Conservation (phyloP, 352 stramenopile genomes). For the Phytophthora ramorum region DNA sequence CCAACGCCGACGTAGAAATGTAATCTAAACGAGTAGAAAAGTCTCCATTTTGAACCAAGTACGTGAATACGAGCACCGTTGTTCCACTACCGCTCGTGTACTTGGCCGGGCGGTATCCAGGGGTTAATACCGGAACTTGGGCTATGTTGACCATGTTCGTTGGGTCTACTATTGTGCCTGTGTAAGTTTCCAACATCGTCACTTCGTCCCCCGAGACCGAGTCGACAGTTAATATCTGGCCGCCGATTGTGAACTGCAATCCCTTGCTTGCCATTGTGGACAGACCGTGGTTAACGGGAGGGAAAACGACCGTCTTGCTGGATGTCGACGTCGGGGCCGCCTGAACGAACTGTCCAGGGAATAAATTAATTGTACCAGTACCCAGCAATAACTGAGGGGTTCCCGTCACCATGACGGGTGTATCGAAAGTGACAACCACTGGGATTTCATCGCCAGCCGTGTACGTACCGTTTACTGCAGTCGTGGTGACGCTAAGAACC, state of each 20-base stretch:
- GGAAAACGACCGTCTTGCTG: constrained; percentile 58
- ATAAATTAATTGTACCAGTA: constrained; percentile 64
- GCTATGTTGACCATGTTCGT: constrained; percentile 27
- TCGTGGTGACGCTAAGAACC: constrained; percentile 48
- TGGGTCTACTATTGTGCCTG: constrained; percentile 46
- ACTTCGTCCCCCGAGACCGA: constrained; percentile 50
- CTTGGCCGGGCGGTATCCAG: constrained; percentile 53
- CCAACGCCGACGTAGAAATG: constrained; percentile 48
- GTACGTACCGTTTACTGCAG: constrained; percentile 49
- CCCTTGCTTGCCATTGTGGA: constrained; percentile 45
- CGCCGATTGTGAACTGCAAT: constrained; percentile 63
- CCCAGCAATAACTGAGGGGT: constrained; percentile 49
- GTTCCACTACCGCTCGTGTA: constrained; percentile 64
- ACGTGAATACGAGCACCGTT: constrained; percentile 55
- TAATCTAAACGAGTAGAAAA: constrained; percentile 56
- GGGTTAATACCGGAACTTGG: constrained; percentile 48
- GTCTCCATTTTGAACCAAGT: constrained; percentile 67
- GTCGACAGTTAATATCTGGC: constrained; percentile 59
- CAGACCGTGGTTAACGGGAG: constrained; percentile 52
- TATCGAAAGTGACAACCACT: constrained; percentile 64
- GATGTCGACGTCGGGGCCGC: constrained; percentile 36
- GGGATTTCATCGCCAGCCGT: constrained; percentile 69
- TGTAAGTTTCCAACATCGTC: constrained; percentile 64
- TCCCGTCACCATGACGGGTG: constrained; percentile 64
- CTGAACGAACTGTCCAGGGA: constrained; percentile 56